Percentiles rank a stretch among this genome's conserved stretches.
phyloP scores from a whole-genome alignment of 2,329 filamentous ascomycete species.

The Penicillium palitans region DNA sequence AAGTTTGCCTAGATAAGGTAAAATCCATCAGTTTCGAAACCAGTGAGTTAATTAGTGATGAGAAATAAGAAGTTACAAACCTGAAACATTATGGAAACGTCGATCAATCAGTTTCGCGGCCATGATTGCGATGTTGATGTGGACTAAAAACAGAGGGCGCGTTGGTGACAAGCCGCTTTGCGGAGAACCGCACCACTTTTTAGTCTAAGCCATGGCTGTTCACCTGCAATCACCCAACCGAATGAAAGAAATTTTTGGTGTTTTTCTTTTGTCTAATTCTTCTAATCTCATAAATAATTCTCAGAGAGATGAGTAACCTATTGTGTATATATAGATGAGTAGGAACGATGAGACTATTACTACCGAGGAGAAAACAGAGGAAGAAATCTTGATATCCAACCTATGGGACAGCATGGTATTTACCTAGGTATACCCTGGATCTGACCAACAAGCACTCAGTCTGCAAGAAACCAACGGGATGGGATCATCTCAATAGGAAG shows the following conservation, averaged over 20 bases:
- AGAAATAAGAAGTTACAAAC: constrained; percentile 20
- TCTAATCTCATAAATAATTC: too few species aligned
- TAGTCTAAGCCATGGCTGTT: not conserved
- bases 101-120: constrained; percentile 43
- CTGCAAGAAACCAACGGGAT: too few species aligned
- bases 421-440: too few species aligned
- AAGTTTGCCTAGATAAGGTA: constrained; percentile 62
- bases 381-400: too few species aligned
- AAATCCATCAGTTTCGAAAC: not conserved
- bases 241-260: not conserved
- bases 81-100: constrained; percentile 40
- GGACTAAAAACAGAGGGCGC: constrained; percentile 7
- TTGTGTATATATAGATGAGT: not conserved
- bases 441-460: too few species aligned
- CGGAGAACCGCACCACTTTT: constrained; percentile 12
- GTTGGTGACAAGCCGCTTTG: constrained; percentile 9
- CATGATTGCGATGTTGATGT: constrained; percentile 29
- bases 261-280: not conserved
- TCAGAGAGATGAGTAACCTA: too few species aligned
- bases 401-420: too few species aligned
- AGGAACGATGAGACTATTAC: too few species aligned
- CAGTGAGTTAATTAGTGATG: not conserved
- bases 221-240: not conserved
- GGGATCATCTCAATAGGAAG: too few species aligned
- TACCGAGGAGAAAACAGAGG: too few species aligned